Percentiles rank a stretch among this genome's conserved stretches.
Evolutionary conservation across 2,329 filamentous ascomycete species (phyloP).

Genomic region (Xylariales sp.): DNA sequence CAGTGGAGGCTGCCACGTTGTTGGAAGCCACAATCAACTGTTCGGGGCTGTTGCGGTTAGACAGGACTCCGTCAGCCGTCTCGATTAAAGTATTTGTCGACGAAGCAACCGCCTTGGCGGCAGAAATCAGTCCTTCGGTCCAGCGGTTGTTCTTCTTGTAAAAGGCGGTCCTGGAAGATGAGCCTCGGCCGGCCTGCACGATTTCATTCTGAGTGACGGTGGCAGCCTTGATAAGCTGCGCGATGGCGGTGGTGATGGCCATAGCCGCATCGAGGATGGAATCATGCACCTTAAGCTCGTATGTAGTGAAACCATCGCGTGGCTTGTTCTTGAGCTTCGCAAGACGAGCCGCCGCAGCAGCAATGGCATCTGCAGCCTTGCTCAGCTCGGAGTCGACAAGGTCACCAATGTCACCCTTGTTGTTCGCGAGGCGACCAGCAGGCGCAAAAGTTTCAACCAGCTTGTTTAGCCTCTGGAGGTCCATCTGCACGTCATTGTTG

Average conservation of each 20-base stretch:
- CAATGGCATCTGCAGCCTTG: slow-evolving; percentile 93
- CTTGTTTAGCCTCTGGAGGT: slow-evolving; percentile 90
- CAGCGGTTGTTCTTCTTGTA: slow-evolving; percentile 99
- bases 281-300: slow-evolving; percentile 94
- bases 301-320: slow-evolving; percentile 91
- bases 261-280: slow-evolving; percentile 89
- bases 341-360: slow-evolving; percentile 82
- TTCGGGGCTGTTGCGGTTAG: slow-evolving; percentile 86
- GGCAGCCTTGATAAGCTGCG: slow-evolving; percentile 89
- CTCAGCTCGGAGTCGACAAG: slow-evolving; percentile 87
- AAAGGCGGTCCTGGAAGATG: slow-evolving; percentile 84
- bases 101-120: slow-evolving; percentile 89
- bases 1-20: slow-evolving; percentile 91
- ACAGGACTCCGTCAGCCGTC: slow-evolving; percentile 93
- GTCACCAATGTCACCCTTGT: slow-evolving; percentile 84
- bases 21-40: slow-evolving; percentile 98
- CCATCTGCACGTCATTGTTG: slow-evolving; percentile 93
- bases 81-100: slow-evolving; percentile 97
- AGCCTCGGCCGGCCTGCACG: slow-evolving; percentile 85
- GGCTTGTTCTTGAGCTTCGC: slow-evolving; percentile 94
- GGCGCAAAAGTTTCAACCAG: slow-evolving; percentile 88
- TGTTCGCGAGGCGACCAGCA: slow-evolving; percentile 71
- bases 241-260: slow-evolving; percentile 90
- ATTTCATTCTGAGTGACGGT: slow-evolving; percentile 94
- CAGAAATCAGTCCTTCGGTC: slow-evolving; percentile 96